A percentile compares a stretch with the other conserved stretches of the same genome.
Conservation (phyloP, 2,329 filamentous ascomycete species). For the Colletotrichum karsti region DNA sequence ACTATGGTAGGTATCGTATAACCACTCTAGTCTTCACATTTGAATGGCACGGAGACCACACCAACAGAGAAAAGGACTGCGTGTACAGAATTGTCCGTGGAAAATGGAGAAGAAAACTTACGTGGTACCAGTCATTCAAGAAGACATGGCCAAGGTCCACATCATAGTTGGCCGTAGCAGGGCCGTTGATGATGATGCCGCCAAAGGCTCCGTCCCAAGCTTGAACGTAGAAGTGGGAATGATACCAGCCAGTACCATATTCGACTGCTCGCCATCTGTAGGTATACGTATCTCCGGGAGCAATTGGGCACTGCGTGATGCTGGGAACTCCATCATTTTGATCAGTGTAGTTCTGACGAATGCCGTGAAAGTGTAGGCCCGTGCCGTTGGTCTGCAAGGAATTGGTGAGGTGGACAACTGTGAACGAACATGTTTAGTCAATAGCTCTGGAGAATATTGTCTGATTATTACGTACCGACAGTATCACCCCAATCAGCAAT, state of each 20-base stretch:
- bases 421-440: not conserved
- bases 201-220: conserved; percentile 66
- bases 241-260: conserved; percentile 67
- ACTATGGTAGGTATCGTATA: no score
- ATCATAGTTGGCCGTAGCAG: conserved; percentile 67
- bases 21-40: no score
- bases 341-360: conserved; percentile 64
- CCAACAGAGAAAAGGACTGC: no score
- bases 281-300: conserved; percentile 59
- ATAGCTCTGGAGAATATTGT: not conserved
- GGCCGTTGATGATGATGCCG: conserved; percentile 69
- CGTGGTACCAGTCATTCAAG: conserved; percentile 67
- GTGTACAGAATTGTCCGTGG: no score
- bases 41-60: no score
- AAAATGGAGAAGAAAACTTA: no score
- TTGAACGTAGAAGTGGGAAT: conserved; percentile 64
- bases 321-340: conserved; percentile 64
- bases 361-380: conserved; percentile 70
- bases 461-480: not conserved
- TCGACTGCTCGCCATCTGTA: conserved; percentile 66
- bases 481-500: not conserved
- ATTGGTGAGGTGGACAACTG: conserved; percentile 61
- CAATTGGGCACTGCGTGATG: conserved; percentile 59
- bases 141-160: conserved; percentile 68
- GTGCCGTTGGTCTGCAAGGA: conserved; percentile 61